Evolutionary conservation across 192 early-diverging fungal genomes (phyloP), one percentile per base, ranked within the genome.

Genomic region (Borealophlyctis nickersoniae): DNA sequence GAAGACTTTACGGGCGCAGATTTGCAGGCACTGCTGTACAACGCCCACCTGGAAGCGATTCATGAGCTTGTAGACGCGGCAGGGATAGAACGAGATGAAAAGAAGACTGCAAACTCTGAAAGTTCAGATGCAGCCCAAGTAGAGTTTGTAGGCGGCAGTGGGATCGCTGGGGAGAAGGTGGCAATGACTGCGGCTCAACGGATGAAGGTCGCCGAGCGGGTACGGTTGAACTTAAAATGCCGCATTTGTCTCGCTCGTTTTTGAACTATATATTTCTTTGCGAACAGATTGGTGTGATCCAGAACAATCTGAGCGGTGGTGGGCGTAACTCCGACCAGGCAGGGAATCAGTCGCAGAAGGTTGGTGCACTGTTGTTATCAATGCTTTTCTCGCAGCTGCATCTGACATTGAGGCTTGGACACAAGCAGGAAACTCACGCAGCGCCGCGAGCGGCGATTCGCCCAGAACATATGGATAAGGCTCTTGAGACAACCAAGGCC

Each of bases 1-100:
- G 87, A 87, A 14, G 87, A 88, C 11, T 89, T 89, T 58, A 84
- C 93, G 0, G 95, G 96, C 16, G 96, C 96, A 1, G 96, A 99
- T 77, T 69, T 99, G 61, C 96, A 97, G 76, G 93, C 90, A 0
- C 79, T 99, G 26, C 67, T 97, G 2, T 96, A 96, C 66, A 92
- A 91, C 67, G 94, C 93, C 0, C 91, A 95, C 48, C 78, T 99
- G 36, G 91, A 91, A 60, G 86, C 92, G 0, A 89, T 97, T 62
- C 94, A 95, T 53, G 86, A 86, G 16, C 69, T 72, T 23, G 83
- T 88, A 34, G 81, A 86, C 60, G 66, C 66, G 11, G 53, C 27
- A 48, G 62, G 45, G 14, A 26, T 57, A 48, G n/a, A 58, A 49
- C 9, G 52, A n/a, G 39, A 36, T n/a, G n/a, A 26, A 13, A 39